These are phyloP conservation scores for Gautieria morchelliformis DNA, from an alignment of 768 basidiomycete species.

Conservation along the genomic window DNA sequence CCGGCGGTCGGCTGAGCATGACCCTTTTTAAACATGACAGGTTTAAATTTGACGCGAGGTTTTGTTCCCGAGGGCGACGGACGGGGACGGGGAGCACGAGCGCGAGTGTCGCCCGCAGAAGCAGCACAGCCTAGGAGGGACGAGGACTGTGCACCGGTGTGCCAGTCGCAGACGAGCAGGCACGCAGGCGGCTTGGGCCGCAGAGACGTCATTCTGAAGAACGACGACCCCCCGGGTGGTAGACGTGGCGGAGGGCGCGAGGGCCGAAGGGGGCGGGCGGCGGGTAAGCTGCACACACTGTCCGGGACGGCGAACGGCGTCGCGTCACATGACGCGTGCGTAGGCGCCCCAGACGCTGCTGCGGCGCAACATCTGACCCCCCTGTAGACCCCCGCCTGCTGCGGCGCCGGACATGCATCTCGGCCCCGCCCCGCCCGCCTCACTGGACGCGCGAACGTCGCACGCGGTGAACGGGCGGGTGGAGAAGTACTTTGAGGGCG, in stretches of 20 bases:
- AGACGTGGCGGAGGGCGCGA: background rate
- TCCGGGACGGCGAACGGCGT: too few relatives aligned
- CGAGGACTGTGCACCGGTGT: background rate
- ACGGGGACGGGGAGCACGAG: background rate
- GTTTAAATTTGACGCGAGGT: background rate
- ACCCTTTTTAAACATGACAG: background rate
- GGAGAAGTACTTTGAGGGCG: too few relatives aligned
- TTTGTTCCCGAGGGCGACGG: background rate
- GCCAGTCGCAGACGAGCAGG: background rate
- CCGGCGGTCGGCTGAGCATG: background rate
- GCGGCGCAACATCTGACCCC: too few relatives aligned
- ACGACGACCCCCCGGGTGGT: background rate
- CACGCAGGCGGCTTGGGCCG: background rate
- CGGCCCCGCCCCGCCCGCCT: too few relatives aligned
- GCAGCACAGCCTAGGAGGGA: background rate
- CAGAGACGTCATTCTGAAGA: background rate
- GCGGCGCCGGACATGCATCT: too few relatives aligned
- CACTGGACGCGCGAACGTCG: too few relatives aligned
- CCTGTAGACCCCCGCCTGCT: too few relatives aligned
- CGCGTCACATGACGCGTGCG: too few relatives aligned
- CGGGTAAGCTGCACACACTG: background rate
- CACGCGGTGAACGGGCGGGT: too few relatives aligned
- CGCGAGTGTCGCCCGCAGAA: background rate
- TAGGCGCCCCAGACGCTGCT: too few relatives aligned
- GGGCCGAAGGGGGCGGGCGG: background rate